phyloP scores from a whole-genome alignment of 345 rosid genomes.

The Rhizophora apiculata region DNA sequence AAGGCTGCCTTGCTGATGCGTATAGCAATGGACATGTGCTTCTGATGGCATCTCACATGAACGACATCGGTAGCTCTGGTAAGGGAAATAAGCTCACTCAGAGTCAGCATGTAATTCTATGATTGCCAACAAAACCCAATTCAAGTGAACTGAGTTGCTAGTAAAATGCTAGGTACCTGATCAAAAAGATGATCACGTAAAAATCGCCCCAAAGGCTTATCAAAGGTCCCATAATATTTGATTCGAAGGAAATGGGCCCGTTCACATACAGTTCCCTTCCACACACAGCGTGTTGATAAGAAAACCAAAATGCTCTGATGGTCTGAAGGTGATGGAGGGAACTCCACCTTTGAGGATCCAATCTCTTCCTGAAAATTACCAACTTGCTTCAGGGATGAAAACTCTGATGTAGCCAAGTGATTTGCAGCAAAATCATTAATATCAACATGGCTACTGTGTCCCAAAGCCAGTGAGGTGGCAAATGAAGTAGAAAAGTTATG shows the following conservation, averaged over 20 bases:
- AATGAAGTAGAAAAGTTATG: neutral
- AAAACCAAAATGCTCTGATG: conserved; percentile 95
- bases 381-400: conserved; percentile 17
- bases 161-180: conserved; percentile 41
- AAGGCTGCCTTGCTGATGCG: conserved; percentile 91
- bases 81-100: conserved; percentile 12
- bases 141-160: neutral
- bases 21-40: conserved; percentile 94
- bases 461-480: neutral
- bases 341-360: conserved; percentile 61
- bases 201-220: conserved; percentile 89
- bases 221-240: conserved; percentile 90
- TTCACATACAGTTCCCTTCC: conserved; percentile 95
- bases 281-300: conserved; percentile 83
- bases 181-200: conserved; percentile 82
- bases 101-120: too few species aligned
- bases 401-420: too few species aligned
- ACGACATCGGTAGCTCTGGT: conserved; percentile 54
- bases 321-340: conserved; percentile 89
- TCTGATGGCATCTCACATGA: conserved; percentile 92
- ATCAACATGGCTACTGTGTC: conserved; percentile 1
- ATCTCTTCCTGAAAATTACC: conserved; percentile 30
- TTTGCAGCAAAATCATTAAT: conserved; percentile 13
- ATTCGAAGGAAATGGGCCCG: conserved; percentile 90
- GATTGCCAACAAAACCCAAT: too few species aligned